A percentile compares a stretch with the other conserved stretches of the same genome.
Evolutionary conservation across 306 rosid genomes (phyloP).

Genomic region (Alnus rubra): DNA sequence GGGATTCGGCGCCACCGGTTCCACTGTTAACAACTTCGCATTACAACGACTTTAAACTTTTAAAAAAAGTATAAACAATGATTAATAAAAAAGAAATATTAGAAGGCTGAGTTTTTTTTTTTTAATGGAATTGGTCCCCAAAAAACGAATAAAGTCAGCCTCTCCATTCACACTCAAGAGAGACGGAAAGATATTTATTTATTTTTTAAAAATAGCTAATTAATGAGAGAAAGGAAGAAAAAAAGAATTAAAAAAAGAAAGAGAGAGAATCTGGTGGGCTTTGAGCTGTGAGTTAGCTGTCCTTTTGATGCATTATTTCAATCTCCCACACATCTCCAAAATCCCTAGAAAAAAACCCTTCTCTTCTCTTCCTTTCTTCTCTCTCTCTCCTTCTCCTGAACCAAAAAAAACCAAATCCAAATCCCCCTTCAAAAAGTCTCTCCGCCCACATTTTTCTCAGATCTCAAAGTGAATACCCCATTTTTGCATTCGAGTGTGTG

Average conservation of each 20-base stretch:
- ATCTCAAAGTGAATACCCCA: conserved; percentile 30
- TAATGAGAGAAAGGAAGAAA: background rate
- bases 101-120: background rate
- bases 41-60: conserved; percentile 20
- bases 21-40: background rate
- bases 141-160: conserved; percentile 9
- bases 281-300: conserved; percentile 97
- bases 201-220: background rate
- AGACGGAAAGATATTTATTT: background rate
- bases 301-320: conserved; percentile 51
- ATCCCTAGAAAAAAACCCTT: conserved; percentile 52
- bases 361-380: background rate
- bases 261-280: conserved; percentile 64
- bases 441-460: conserved; percentile 20
- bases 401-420: conserved; percentile 2
- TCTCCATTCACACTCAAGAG: background rate
- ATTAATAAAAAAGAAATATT: background rate
- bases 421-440: conserved; percentile 6
- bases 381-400: conserved; percentile 19
- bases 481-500: conserved; percentile 1
- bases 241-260: background rate
- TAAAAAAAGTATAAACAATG: background rate
- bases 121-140: conserved; percentile 24
- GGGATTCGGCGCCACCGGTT: conserved; percentile 40
- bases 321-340: conserved; percentile 56